Base-by-base conservation (phyloP, 2,329 filamentous ascomycete species). In the Xylariaceae sp. region DNA sequence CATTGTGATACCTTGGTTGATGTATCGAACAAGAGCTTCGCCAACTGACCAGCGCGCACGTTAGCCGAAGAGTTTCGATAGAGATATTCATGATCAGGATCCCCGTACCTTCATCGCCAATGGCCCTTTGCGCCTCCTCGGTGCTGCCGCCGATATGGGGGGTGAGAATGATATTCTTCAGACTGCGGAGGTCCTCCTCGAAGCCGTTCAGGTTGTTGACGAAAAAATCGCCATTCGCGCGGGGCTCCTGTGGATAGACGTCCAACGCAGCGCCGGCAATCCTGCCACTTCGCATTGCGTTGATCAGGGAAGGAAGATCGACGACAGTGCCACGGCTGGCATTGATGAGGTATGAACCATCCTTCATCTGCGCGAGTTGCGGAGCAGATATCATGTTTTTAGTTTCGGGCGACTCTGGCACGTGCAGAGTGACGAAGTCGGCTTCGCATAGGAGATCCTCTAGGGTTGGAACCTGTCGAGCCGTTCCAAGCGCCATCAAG, bases 141-240 rank as follows among this genome's bases (percentile, higher is more conserved):
- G 95, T 99, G 75, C 91, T 96, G 53, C 95, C 95, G 67, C 95
- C 95, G 70, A 99, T 98, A 74, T 99, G 95, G 20, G 95, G 95
- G 1, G 93, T 96, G 48, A 99, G 81, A 65, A 99, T 96, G 65
- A 99, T 81, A 77, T 99, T 99, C 77, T 88, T 95, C 57, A 98
- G 79, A 50, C 83, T 83, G 51, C 91, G 86, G 46, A 99, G 84
- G 59, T 97, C 93, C 69, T 93, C 87, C 23, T 86, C 89, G 91
- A 91, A 99, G 9, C 77, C 64, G 76, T 96, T 96, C 57, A 99
- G 81, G 46, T 84, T 80, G 72, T 85, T 89, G 75, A 86, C 93
- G 80, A 99, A 99, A 77, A 96, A 96, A 71, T 96, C 90, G 56
- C 95, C 95, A 72, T 99, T 99, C 64, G 89, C 92, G 48, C 88